A percentile compares a stretch with the other conserved stretches of the same genome.
Evolutionary conservation across 805 yeast genomes (phyloP).

Genomic region (Komagataella populi): DNA sequence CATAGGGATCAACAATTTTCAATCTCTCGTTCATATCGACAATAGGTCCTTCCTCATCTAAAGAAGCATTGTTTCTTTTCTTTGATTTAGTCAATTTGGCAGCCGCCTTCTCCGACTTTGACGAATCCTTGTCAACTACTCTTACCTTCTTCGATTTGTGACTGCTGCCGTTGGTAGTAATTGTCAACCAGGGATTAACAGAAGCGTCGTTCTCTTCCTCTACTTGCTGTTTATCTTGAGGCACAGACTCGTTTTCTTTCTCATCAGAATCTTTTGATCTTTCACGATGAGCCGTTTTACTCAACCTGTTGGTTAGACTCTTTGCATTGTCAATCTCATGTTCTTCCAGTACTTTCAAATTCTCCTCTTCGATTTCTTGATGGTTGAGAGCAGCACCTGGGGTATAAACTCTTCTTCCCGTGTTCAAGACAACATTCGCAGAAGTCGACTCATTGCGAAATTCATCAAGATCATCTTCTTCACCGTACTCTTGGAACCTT

Average conservation of each 20-base stretch:
- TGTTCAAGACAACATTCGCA: conserved; percentile 40
- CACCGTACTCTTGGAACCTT: conserved; percentile 29
- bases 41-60: conserved; percentile 21
- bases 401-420: conserved; percentile 73
- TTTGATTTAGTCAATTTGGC: conserved; percentile 24
- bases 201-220: conserved; percentile 12
- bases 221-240: background rate
- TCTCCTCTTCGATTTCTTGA: conserved; percentile 19
- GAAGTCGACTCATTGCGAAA: conserved; percentile 16
- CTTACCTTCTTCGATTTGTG: conserved; percentile 31
- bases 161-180: conserved; percentile 14
- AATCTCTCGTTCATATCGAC: conserved; percentile 44
- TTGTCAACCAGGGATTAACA: conserved; percentile 36
- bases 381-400: conserved; percentile 39
- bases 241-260: conserved; percentile 2
- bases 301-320: conserved; percentile 27
- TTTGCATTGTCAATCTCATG: conserved; percentile 35
- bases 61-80: conserved; percentile 21
- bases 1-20: conserved; percentile 32
- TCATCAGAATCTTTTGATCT: conserved; percentile 7
- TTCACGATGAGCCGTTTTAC: conserved; percentile 5
- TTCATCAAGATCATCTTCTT: conserved; percentile 22
- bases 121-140: conserved; percentile 35
- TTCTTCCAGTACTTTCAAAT: conserved; percentile 26
- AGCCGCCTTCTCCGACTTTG: conserved; percentile 31